Conservation (phyloP, 2,329 filamentous ascomycete species). For the Scedosporium apiospermum region DNA sequence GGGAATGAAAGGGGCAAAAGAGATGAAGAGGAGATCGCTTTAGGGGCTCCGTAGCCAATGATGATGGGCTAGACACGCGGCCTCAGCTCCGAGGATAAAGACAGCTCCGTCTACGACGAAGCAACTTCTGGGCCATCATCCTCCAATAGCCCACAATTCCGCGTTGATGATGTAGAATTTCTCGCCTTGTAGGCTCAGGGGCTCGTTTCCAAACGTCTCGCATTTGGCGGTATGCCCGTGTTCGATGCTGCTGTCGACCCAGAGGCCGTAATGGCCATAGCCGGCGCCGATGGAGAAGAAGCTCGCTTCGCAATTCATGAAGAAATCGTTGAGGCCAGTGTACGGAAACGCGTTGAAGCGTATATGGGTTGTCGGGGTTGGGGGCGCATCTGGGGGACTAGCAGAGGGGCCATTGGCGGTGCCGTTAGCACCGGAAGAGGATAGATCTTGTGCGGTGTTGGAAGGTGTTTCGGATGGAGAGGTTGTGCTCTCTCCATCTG, state of each 20-base stretch:
- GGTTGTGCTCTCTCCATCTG: conserved; percentile 37
- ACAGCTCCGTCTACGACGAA: no score
- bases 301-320: conserved; percentile 81
- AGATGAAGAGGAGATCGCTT: no score
- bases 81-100: no score
- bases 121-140: not conserved
- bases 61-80: no score
- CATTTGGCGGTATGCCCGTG: conserved; percentile 75
- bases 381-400: not conserved
- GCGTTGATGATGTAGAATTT: conserved; percentile 89
- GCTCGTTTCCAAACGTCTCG: conserved; percentile 91
- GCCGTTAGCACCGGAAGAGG: conserved; percentile 21
- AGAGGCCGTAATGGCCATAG: conserved; percentile 85
- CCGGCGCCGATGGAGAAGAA: conserved; percentile 82
- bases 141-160: conserved; percentile 85
- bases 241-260: conserved; percentile 81
- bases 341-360: conserved; percentile 97
- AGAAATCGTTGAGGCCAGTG: conserved; percentile 91
- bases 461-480: conserved; percentile 31
- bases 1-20: no score
- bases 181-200: conserved; percentile 80
- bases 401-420: conserved; percentile 8
- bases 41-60: no score
- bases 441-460: conserved; percentile 11
- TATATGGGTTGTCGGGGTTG: conserved; percentile 50